Evolutionary conservation across 2,329 filamentous ascomycete species (phyloP), one percentile per base, ranked within the genome.

Genomic region (Colletotrichum sp.): DNA sequence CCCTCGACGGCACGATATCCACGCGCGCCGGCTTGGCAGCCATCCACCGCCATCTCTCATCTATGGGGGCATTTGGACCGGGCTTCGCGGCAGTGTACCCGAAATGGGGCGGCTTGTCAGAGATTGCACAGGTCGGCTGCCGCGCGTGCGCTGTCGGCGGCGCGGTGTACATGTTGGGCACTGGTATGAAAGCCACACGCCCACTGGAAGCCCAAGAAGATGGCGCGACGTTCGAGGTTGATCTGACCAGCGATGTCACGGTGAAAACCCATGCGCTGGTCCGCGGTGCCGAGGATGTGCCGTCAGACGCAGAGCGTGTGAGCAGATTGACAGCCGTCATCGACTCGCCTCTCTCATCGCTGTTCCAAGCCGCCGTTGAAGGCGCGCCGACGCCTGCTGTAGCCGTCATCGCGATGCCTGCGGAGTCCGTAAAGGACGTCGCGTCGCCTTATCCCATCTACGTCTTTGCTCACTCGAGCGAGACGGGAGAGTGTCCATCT

Each of bases 131-230:
- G 87, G 96, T 98, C 28, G 95, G 93, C 6, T 99, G 97, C 83
- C 94, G 96, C 79, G 95, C 96, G 52, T 93, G 93, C 77, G 96
- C 96, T 24, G 97, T 99, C 8, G 96, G 96, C 44, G 97, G 97
- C 64, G 95, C 93, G 13, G 91, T 98, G 5, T 99, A 99, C 85
- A 95, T 98, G 83, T 91, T 99, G 18, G 94, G 93, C 59, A 93
- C 93, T 65, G 92, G 92, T 12, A 86, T 97, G 70, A 83, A 89
- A 60, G 79, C 82, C 18, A 32, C 68, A 39, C n/a, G 76, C 36
- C 66, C 76, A 39, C 36, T 82, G 9, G 79, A 82, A 10, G 77
- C 80, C 18, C 75, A 74, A 57, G 77, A 78, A 3, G 80, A 84
- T 2, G 72, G 78, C 62, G 68, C 79, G 1, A 73, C 80, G n/a